Conservation (phyloP, 2,329 filamentous ascomycete genomes). For the Rutstroemia sp. region DNA sequence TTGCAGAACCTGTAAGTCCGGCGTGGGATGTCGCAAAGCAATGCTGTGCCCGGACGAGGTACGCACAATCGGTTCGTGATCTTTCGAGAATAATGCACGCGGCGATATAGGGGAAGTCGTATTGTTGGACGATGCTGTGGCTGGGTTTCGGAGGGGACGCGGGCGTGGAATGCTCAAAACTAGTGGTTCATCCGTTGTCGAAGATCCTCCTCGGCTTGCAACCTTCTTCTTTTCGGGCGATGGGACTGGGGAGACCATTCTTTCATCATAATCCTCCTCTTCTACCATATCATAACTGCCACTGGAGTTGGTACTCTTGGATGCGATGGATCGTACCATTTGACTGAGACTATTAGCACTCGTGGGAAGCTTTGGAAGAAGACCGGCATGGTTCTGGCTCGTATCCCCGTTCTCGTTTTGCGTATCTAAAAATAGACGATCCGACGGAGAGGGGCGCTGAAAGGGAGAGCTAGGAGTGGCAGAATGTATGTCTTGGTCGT, state of each 20-base stretch:
- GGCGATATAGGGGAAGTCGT: constrained; percentile 8
- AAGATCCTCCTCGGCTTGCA: constrained; percentile 1
- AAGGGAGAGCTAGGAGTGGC: constrained; percentile 2
- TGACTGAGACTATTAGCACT: constrained; percentile 4
- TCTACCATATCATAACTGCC: constrained; percentile 18
- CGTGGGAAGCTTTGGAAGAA: neutral
- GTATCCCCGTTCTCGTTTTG: constrained; percentile 8
- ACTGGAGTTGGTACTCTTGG: constrained; percentile 12
- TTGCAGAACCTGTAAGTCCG: constrained; percentile 54
- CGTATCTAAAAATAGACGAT: constrained; percentile 21
- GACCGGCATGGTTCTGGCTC: constrained; percentile 11
- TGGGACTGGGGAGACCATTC: neutral
- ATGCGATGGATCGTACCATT: constrained; percentile 13
- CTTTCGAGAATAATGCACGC: constrained; percentile 4
- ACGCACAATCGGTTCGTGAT: constrained; percentile 18
- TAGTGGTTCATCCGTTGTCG: constrained; percentile 5
- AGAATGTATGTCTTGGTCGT: constrained; percentile 3
- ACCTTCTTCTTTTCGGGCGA: constrained; percentile 5
- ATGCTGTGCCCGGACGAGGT: constrained; percentile 25
- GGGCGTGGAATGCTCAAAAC: constrained; percentile 16
- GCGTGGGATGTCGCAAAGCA: constrained; percentile 47
- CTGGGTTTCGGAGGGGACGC: constrained; percentile 14
- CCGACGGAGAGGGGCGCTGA: constrained; percentile 5
- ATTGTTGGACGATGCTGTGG: constrained; percentile 14
- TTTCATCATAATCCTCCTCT: constrained; percentile 15